phyloP scores from a whole-genome alignment of 768 basidiomycete genomes.

The Pisolithus microcarpus region DNA sequence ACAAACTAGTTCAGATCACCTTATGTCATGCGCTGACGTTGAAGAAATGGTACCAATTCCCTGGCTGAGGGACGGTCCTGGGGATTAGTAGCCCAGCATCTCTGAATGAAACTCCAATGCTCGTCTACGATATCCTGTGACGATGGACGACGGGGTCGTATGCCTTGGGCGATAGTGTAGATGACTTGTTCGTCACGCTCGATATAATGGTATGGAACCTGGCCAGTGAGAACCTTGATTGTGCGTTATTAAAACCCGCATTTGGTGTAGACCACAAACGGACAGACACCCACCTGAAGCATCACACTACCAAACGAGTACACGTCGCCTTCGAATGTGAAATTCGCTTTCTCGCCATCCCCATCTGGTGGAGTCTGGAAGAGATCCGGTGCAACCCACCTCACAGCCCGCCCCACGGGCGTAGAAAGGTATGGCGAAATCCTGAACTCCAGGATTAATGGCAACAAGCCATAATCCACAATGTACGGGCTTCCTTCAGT shows the following conservation, averaged over 20 bases:
- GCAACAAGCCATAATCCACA: slow-evolving; percentile 32
- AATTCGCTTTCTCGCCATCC: background rate
- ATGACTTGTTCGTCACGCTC: slow-evolving; percentile 8
- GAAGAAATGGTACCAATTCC: background rate
- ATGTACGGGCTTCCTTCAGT: slow-evolving; percentile 23
- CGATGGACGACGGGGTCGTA: slow-evolving; percentile 1
- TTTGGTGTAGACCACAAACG: slow-evolving; percentile 4
- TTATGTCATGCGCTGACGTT: background rate
- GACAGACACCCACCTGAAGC: slow-evolving; percentile 12
- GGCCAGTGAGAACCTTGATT: slow-evolving; percentile 5
- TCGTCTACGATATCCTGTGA: background rate
- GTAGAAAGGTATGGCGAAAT: slow-evolving; percentile 20
- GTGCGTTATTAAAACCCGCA: background rate
- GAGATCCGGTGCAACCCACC: slow-evolving; percentile 39
- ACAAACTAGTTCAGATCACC: background rate
- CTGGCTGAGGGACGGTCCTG: background rate
- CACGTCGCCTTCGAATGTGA: slow-evolving; percentile 1
- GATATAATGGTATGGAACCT: slow-evolving; percentile 7
- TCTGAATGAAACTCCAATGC: slow-evolving; percentile 6
- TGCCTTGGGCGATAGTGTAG: slow-evolving; percentile 2
- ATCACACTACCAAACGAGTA: slow-evolving; percentile 24
- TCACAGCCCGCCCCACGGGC: slow-evolving; percentile 35
- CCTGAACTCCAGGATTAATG: slow-evolving; percentile 19
- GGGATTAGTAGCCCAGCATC: slow-evolving; percentile 13
- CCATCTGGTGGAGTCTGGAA: slow-evolving; percentile 22